A percentile compares a stretch with the other conserved stretches of the same genome.
phyloP scores from a whole-genome alignment of 139 green algal genomes.

The Chlamydomonas incerta region DNA sequence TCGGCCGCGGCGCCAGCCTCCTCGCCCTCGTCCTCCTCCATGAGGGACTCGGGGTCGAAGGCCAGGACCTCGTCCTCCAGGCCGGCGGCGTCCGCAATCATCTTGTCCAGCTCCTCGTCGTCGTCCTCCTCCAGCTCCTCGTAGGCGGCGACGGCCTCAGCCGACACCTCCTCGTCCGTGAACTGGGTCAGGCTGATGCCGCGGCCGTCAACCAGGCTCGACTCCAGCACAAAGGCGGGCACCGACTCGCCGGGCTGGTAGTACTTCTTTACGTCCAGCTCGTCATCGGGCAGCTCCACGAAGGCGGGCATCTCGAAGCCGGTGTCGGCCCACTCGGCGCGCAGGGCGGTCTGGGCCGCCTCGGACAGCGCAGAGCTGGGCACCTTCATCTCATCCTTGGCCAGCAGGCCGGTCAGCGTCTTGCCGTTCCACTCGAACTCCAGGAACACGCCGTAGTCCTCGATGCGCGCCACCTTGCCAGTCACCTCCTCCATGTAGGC shows the following conservation, averaged over 20 bases:
- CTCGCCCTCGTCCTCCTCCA: slow-evolving; percentile 33
- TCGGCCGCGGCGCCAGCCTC: neutral
- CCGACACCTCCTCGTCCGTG: slow-evolving; percentile 56
- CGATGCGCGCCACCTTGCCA: slow-evolving; percentile 54
- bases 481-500: slow-evolving; percentile 42
- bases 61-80: slow-evolving; percentile 34
- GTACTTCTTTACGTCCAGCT: slow-evolving; percentile 43
- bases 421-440: slow-evolving; percentile 50
- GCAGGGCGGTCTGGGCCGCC: slow-evolving; percentile 15
- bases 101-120: slow-evolving; percentile 44
- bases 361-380: slow-evolving; percentile 4
- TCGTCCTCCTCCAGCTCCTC: slow-evolving; percentile 41
- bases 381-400: slow-evolving; percentile 38
- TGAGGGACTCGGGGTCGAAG: slow-evolving; percentile 34
- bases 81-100: slow-evolving; percentile 13
- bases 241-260: slow-evolving; percentile 33
- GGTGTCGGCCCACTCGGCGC: slow-evolving; percentile 30
- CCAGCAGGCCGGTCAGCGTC: slow-evolving; percentile 43
- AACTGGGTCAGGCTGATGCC: slow-evolving; percentile 60
- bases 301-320: slow-evolving; percentile 39
- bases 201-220: slow-evolving; percentile 13
- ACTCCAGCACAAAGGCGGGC: slow-evolving; percentile 60
- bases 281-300: slow-evolving; percentile 11
- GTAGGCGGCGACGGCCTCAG: slow-evolving; percentile 23
- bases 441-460: slow-evolving; percentile 55